Evolutionary conservation across 805 yeast genomes (phyloP).

Genomic region (Komagataella ulmi): DNA sequence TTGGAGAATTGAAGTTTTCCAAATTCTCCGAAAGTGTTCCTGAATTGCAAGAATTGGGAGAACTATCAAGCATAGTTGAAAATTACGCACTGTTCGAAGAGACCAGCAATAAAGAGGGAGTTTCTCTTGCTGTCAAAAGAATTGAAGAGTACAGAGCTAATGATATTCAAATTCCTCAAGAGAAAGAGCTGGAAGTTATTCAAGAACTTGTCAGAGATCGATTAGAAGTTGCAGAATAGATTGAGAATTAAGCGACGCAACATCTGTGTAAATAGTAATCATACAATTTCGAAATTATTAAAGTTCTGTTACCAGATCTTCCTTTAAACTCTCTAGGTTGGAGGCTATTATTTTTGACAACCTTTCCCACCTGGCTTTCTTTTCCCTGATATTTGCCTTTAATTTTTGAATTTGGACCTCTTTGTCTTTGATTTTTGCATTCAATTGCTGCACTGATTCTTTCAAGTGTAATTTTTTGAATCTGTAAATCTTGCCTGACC

Average conservation of each 20-base stretch:
- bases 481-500: background rate
- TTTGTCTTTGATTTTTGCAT: background rate
- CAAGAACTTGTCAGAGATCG: slow-evolving; percentile 20
- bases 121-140: slow-evolving; percentile 18
- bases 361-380: slow-evolving; percentile 1
- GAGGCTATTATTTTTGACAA: background rate
- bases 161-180: slow-evolving; percentile 17
- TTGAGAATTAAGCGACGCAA: background rate
- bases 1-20: slow-evolving; percentile 52
- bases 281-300: too few relatives aligned
- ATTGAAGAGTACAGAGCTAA: slow-evolving; percentile 20
- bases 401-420: background rate
- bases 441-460: background rate
- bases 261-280: background rate
- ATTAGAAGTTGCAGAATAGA: slow-evolving; percentile 10
- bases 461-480: background rate
- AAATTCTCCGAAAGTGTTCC: slow-evolving; percentile 24
- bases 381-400: background rate
- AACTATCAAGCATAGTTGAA: slow-evolving; percentile 24
- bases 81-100: slow-evolving; percentile 21
- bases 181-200: slow-evolving; percentile 20
- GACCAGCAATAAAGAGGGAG: slow-evolving; percentile 20
- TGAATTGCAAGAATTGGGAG: slow-evolving; percentile 19
- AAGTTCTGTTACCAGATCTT: background rate
- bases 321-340: background rate